These are phyloP conservation scores for Psidium guajava DNA, from an alignment of 345 rosid species.

Conservation along the genomic window DNA sequence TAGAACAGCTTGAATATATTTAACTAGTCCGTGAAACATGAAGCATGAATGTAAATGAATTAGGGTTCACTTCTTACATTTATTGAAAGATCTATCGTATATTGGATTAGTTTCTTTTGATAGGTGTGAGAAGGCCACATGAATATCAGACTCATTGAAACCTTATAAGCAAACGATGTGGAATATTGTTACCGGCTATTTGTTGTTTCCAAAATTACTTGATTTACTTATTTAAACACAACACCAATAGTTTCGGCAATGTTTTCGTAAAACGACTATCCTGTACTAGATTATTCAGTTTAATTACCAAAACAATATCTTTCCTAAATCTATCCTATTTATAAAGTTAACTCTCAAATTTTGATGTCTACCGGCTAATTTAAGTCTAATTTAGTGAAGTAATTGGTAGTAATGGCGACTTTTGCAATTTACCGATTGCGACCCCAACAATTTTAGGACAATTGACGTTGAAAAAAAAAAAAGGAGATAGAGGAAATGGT, in stretches of 20 bases:
- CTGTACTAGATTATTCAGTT: not conserved
- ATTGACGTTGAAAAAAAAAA: not conserved
- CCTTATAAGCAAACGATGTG: not conserved
- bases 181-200: not conserved
- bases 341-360: not conserved
- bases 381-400: not conserved
- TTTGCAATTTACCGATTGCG: not conserved
- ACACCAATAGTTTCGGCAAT: not conserved
- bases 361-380: not conserved
- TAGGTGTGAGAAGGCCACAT: not conserved
- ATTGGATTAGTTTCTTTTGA: not conserved
- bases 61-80: not conserved
- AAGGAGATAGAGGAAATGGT: not conserved
- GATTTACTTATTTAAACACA: not conserved
- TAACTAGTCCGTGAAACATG: not conserved
- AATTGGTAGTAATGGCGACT: not conserved
- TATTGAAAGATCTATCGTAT: not conserved
- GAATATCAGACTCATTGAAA: not conserved
- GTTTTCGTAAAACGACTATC: not conserved
- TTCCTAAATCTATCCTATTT: not conserved
- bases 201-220: not conserved
- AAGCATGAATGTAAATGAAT: not conserved
- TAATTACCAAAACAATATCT: not conserved
- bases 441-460: not conserved
- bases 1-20: not conserved